Evolutionary conservation across 345 rosid species (phyloP).

Genomic region (Clausena lansium): DNA sequence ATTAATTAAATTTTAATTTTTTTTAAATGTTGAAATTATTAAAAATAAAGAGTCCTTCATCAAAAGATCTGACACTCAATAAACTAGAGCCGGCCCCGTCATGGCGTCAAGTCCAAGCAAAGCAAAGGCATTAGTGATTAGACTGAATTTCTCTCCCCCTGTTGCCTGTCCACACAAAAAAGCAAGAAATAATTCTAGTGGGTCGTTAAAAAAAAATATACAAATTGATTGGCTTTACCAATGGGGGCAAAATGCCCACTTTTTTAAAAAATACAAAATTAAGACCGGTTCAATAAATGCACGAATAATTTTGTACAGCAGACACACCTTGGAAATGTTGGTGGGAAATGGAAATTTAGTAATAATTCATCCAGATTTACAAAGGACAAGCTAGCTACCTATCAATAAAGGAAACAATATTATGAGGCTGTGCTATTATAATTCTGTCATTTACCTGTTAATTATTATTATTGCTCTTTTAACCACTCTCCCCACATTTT

Average conservation of each 20-base stretch:
- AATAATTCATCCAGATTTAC: conserved; percentile 4
- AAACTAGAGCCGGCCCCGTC: too few relatives aligned
- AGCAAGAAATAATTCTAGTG: too few relatives aligned
- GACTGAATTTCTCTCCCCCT: not conserved
- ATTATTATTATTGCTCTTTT: not conserved
- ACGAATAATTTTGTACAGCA: not conserved
- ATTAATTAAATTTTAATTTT: too few relatives aligned
- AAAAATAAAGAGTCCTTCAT: too few relatives aligned
- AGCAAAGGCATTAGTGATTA: too few relatives aligned
- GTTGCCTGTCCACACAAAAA: too few relatives aligned
- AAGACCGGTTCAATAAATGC: not conserved
- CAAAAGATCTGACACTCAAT: too few relatives aligned
- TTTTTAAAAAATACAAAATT: not conserved
- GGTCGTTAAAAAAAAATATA: too few relatives aligned
- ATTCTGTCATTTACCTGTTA: not conserved
- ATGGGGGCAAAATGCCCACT: too few relatives aligned
- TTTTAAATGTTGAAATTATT: too few relatives aligned
- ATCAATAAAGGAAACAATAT: not conserved
- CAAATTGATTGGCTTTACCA: too few relatives aligned
- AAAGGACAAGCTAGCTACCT: not conserved
- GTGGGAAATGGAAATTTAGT: not conserved
- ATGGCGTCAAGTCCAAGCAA: too few relatives aligned
- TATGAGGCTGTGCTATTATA: not conserved
- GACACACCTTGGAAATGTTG: not conserved
- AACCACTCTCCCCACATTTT: not conserved